These are phyloP conservation scores for Mycena latifolia DNA, from an alignment of 768 basidiomycete genomes.

Conservation along the genomic window DNA sequence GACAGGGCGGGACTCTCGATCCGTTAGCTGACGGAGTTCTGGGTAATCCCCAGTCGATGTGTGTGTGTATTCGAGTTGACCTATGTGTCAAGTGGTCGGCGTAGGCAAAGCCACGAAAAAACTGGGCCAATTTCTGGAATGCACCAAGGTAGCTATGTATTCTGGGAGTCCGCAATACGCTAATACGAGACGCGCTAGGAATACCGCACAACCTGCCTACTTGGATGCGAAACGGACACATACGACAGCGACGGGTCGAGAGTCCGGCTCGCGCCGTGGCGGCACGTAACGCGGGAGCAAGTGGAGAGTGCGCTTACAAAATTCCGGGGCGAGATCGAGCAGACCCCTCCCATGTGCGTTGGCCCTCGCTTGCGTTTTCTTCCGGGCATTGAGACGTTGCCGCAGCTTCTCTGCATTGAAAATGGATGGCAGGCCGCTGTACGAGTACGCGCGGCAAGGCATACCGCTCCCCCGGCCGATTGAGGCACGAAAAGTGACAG, in stretches of 20 bases:
- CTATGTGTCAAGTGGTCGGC: slow-evolving; percentile 76
- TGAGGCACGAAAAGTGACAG: slow-evolving; percentile 83
- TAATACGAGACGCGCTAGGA: slow-evolving; percentile 64
- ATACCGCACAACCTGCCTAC: slow-evolving; percentile 89
- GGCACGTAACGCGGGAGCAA: slow-evolving; percentile 83
- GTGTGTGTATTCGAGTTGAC: slow-evolving; percentile 7
- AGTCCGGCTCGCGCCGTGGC: slow-evolving; percentile 83
- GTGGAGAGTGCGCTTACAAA: slow-evolving; percentile 76
- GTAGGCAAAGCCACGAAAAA: slow-evolving; percentile 92
- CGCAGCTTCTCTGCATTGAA: slow-evolving; percentile 96
- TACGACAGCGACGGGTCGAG: slow-evolving; percentile 93
- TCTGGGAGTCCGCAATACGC: background rate
- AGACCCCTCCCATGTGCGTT: slow-evolving; percentile 91
- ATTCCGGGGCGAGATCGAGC: slow-evolving; percentile 90
- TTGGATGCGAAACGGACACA: slow-evolving; percentile 95
- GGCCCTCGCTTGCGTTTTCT: slow-evolving; percentile 11
- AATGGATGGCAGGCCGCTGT: slow-evolving; percentile 96
- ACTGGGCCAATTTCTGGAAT: slow-evolving; percentile 84
- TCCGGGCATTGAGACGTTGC: slow-evolving; percentile 18
- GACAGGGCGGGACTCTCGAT: slow-evolving; percentile 96
- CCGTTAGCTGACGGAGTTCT: slow-evolving; percentile 96
- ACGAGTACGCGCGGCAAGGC: slow-evolving; percentile 94
- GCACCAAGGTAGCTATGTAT: slow-evolving; percentile 77
- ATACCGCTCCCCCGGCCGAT: slow-evolving; percentile 96
- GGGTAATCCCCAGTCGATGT: slow-evolving; percentile 59